These are phyloP conservation scores for Fusarium miscanthi DNA, from an alignment of 2,329 filamentous ascomycete genomes.

Conservation along the genomic window DNA sequence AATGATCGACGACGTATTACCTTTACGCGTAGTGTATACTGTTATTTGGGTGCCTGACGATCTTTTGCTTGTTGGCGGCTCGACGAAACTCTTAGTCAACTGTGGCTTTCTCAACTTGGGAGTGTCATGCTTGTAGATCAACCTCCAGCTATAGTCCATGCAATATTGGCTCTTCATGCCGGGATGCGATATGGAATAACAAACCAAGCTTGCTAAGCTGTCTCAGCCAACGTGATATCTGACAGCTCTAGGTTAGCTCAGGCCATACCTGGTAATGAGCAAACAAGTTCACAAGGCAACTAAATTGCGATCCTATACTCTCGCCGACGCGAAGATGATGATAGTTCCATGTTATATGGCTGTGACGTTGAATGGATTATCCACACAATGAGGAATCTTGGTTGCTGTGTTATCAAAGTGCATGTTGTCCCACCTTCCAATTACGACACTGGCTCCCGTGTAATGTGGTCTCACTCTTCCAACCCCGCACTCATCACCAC, in stretches of 20 bases:
- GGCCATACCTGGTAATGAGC: neutral
- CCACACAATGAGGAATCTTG: neutral
- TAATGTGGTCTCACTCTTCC: neutral
- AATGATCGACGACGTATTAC: neutral
- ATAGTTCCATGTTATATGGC: no score
- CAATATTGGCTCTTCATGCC: neutral
- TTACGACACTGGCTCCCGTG: conserved; percentile 8
- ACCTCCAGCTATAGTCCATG: neutral
- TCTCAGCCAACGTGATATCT: neutral
- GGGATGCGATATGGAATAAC: neutral
- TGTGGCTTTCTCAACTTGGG: neutral
- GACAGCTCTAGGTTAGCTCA: neutral
- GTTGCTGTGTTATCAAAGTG: neutral
- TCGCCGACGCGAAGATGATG: accelerated
- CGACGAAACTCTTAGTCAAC: neutral
- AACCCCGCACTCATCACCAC: conserved; percentile 18
- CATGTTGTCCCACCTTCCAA: conserved; percentile 30
- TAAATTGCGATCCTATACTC: neutral
- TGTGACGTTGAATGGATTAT: no score
- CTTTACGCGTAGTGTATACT: neutral
- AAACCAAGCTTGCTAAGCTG: neutral
- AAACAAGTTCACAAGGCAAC: neutral
- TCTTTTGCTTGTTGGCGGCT: neutral
- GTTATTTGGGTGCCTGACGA: neutral
- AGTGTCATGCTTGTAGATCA: neutral